Base-by-base conservation (phyloP, 495 filamentous ascomycete genomes). In the Lophiotrema nucula region DNA sequence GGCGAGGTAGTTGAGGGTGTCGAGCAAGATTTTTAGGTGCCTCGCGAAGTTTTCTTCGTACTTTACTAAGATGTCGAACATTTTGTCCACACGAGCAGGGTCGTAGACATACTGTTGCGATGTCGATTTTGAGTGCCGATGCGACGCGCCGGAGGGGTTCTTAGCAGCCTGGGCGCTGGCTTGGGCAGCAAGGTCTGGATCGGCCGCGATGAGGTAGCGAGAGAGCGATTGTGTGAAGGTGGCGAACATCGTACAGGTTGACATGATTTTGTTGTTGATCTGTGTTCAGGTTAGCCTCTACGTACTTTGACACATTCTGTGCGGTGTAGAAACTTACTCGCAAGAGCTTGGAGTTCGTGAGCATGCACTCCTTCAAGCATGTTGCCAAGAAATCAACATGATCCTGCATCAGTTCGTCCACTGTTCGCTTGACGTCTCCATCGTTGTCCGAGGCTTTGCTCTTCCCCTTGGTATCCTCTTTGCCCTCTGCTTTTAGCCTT, bases 381-480 rank as follows among this genome's bases (percentile, higher is more conserved):
- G 92, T 97, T 66, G 97, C 93, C 52, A 98, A 72, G 70, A 97
- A 97, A 73, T 97, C 93, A 26, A 98, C 92, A 77, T 98, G 93
- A 70, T 97, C 92, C 72, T 97, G 90, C 93, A 98, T 98, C 66
- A 98, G 74, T 70, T 97, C 90, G 64, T 98, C 93, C 15, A 98
- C 95, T 0, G 93, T 98, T 35, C 91, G 79, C 56, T 88, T 89
- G 41, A 76, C 77, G 69, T 83, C 73, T 48, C 74, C 74, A 4
- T 73, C 26, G 0, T 24, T 44, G 21, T 62, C 56, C 23, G 51
- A 60, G 11, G 55, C 62, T 19, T 77, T 58, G 46, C 16, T 67
- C 19, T 60, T 67, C 48, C 73, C 50, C 28, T 54, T 52, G n/a
- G n/a, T n/a, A 37, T 71, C 72, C 33, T 67, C 75, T 38, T 75